phyloP scores from a whole-genome alignment of 495 filamentous ascomycete species.

The Penicillium ochrochloron region DNA sequence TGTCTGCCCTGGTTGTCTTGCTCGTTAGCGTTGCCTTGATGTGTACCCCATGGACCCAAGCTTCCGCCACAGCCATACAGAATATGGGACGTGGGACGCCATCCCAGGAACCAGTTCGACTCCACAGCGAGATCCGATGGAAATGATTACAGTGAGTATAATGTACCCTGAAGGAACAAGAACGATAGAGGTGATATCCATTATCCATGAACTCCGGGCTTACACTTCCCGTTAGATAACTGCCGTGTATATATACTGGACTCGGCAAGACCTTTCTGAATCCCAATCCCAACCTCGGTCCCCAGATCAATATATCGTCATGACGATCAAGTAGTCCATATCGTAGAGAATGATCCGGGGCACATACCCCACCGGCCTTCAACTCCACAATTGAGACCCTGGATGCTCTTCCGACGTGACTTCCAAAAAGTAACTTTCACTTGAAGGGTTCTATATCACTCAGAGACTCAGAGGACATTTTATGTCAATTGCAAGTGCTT shows the following conservation, averaged over 20 bases:
- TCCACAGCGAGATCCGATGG: background rate
- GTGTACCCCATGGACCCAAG: background rate
- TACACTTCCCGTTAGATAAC: background rate
- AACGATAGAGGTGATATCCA: background rate
- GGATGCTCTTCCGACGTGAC: background rate
- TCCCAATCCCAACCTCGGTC: too few species aligned
- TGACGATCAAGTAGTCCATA: background rate
- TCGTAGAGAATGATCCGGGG: background rate
- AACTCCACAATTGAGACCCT: background rate
- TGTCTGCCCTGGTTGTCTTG: background rate
- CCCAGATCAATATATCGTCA: background rate
- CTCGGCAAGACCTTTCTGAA: background rate
- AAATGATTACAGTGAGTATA: background rate
- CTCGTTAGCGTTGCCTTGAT: background rate
- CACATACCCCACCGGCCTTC: background rate
- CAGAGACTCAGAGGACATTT: background rate
- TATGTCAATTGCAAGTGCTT: background rate
- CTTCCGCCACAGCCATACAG: conserved; percentile 9
- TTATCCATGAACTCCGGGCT: background rate
- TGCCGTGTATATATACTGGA: background rate
- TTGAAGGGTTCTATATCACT: background rate
- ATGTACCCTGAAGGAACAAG: background rate
- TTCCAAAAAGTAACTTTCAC: background rate
- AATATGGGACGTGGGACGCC: background rate
- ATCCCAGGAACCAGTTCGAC: background rate